phyloP scores from a whole-genome alignment of 2,329 filamentous ascomycete species.

The Chrysosporium queenslandicum region DNA sequence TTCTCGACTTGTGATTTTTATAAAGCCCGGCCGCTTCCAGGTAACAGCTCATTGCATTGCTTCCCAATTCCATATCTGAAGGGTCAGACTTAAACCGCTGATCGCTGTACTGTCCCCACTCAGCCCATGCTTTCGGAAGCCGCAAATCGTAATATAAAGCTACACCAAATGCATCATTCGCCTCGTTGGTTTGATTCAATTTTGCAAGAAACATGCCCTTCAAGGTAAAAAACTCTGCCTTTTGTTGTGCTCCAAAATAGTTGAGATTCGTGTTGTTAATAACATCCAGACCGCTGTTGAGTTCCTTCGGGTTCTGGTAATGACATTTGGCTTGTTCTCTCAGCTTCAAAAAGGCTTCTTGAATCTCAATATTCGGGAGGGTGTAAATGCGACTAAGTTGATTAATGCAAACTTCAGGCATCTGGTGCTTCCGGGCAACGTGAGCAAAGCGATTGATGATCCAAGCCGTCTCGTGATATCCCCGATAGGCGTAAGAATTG shows the following conservation, averaged over 20 bases:
- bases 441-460: conserved; percentile 99
- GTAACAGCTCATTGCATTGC: conserved; percentile 90
- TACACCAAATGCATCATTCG: conserved; percentile 87
- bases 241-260: conserved; percentile 92
- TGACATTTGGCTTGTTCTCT: conserved; percentile 98
- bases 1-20: conserved; percentile 93
- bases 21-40: conserved; percentile 91
- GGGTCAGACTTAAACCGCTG: conserved; percentile 89
- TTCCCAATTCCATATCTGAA: conserved; percentile 67
- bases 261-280: conserved; percentile 99
- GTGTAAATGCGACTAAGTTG: conserved; percentile 98
- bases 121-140: conserved; percentile 93
- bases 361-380: conserved; percentile 97
- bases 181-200: conserved; percentile 78
- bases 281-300: conserved; percentile 87
- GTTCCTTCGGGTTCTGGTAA: conserved; percentile 88
- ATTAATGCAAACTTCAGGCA: conserved; percentile 93
- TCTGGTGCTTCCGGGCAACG: conserved; percentile 89
- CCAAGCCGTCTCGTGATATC: conserved; percentile 98
- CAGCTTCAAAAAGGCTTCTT: conserved; percentile 95
- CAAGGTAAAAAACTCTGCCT: conserved; percentile 96
- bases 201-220: conserved; percentile 99
- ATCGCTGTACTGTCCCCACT: conserved; percentile 98
- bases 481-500: conserved; percentile 90
- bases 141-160: conserved; percentile 93